These are phyloP conservation scores for Solanum appendiculatum DNA, from an alignment of 257 asterid genomes.

Conservation along the genomic window DNA sequence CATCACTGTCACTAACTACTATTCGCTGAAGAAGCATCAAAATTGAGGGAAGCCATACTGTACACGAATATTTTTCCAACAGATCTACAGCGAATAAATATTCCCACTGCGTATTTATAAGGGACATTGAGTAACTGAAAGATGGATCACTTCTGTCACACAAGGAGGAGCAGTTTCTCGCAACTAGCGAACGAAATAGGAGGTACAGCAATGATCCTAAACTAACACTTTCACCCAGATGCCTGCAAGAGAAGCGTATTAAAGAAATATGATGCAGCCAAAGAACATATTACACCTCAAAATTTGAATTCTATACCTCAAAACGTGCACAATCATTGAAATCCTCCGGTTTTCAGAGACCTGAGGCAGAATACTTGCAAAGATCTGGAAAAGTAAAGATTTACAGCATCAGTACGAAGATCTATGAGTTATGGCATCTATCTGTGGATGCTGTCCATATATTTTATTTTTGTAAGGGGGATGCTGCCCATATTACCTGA, in stretches of 20 bases:
- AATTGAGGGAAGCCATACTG: slow-evolving; percentile 75
- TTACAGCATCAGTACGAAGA: slow-evolving; percentile 4
- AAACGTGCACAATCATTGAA: slow-evolving; percentile 45
- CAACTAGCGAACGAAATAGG: slow-evolving; percentile 53
- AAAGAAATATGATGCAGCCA: slow-evolving; percentile 13
- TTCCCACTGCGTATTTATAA: slow-evolving; percentile 60
- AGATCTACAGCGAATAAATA: slow-evolving; percentile 57
- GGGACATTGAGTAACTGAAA: slow-evolving; percentile 23
- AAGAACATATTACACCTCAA: background rate
- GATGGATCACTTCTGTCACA: slow-evolving; percentile 25
- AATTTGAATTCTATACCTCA: slow-evolving; percentile 40
- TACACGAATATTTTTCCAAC: slow-evolving; percentile 68
- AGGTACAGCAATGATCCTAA: slow-evolving; percentile 70
- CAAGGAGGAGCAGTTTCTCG: slow-evolving; percentile 30
- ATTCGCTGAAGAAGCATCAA: slow-evolving; percentile 50
- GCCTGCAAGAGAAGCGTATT: slow-evolving; percentile 49
- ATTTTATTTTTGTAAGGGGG: background rate
- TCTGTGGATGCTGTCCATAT: background rate
- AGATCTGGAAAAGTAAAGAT: slow-evolving; percentile 40
- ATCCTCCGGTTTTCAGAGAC: slow-evolving; percentile 66
- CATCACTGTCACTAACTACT: slow-evolving; percentile 23
- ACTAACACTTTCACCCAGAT: slow-evolving; percentile 66
- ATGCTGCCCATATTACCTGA: slow-evolving; percentile 45
- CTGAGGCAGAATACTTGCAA: slow-evolving; percentile 65
- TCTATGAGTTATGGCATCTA: background rate